Evolutionary conservation across 768 basidiomycete species (phyloP).

Genomic region (Daedaleopsis nitida): DNA sequence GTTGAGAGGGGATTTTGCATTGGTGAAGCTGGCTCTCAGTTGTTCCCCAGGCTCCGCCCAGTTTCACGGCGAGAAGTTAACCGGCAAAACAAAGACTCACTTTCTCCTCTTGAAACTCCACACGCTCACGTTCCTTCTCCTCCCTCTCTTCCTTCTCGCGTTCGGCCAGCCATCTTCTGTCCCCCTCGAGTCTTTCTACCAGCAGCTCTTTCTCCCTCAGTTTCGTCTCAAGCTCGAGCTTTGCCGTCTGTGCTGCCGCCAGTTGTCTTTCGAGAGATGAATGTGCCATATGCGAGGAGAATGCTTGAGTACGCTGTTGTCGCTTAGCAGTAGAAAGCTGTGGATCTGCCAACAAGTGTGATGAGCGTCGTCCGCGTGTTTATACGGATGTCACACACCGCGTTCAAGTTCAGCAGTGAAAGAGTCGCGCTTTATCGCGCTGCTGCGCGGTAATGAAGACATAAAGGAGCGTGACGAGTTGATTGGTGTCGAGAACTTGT

Average conservation of each 20-base stretch:
- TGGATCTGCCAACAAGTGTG: conserved; percentile 48
- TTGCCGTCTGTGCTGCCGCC: conserved; percentile 58
- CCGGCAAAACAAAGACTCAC: conserved; percentile 37
- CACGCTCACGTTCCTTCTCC: conserved; percentile 62
- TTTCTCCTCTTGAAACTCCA: conserved; percentile 57
- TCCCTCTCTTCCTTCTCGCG: conserved; percentile 68
- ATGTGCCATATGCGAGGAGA: conserved; percentile 62
- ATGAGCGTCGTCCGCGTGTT: conserved; percentile 7
- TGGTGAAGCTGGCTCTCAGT: no score
- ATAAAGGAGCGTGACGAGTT: conserved; percentile 18
- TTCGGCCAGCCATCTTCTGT: conserved; percentile 69
- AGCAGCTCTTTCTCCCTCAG: conserved; percentile 63
- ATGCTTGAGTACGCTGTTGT: conserved; percentile 63
- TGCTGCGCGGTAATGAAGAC: conserved; percentile 27
- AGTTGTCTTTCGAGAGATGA: conserved; percentile 72
- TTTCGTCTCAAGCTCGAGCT: conserved; percentile 66
- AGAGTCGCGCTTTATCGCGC: conserved; percentile 60
- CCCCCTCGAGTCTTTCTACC: conserved; percentile 69
- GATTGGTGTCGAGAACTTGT: conserved; percentile 28
- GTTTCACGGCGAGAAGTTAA: no score
- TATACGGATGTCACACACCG: conserved; percentile 37
- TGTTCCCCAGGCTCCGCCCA: no score
- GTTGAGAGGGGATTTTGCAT: no score
- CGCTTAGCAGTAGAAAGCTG: conserved; percentile 68
- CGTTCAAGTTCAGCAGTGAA: conserved; percentile 68